Conservation (phyloP, 345 rosid species). For the Syzygium oleosum region DNA sequence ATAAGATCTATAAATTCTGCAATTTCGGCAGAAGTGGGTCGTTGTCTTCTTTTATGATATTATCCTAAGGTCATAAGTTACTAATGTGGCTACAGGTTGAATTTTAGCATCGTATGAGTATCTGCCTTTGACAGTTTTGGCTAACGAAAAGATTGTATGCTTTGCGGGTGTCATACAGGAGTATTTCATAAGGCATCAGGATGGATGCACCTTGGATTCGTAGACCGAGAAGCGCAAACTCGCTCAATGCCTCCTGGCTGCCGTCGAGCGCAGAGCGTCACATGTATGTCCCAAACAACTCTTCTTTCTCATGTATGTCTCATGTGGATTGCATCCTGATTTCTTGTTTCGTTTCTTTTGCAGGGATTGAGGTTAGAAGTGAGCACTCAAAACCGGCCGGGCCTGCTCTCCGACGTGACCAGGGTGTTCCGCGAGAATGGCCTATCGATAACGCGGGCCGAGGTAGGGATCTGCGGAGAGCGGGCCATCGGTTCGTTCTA, state of each 20-base stretch:
- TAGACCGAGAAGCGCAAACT: conserved; percentile 46
- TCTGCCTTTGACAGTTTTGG: background rate
- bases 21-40: too few relatives aligned
- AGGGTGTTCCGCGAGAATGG: conserved; percentile 64
- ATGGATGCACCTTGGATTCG: conserved; percentile 57
- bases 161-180: conserved; percentile 33
- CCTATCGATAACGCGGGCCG: conserved; percentile 57
- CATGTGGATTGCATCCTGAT: background rate
- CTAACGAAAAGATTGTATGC: background rate
- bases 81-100: background rate
- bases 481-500: conserved; percentile 62
- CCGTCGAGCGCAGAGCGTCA: conserved; percentile 56
- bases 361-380: conserved; percentile 65
- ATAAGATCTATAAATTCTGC: too few relatives aligned
- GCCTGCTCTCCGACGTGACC: conserved; percentile 58
- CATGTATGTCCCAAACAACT: conserved; percentile 20
- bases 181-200: conserved; percentile 70
- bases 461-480: conserved; percentile 44
- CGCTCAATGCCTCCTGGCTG: conserved; percentile 61
- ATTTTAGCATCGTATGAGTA: background rate
- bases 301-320: background rate
- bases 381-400: conserved; percentile 40
- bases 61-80: too few relatives aligned
- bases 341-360: background rate
- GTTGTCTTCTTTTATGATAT: too few relatives aligned